Conservation (phyloP, 1,284 basidiomycete genomes). For the Agaricales sp. region DNA sequence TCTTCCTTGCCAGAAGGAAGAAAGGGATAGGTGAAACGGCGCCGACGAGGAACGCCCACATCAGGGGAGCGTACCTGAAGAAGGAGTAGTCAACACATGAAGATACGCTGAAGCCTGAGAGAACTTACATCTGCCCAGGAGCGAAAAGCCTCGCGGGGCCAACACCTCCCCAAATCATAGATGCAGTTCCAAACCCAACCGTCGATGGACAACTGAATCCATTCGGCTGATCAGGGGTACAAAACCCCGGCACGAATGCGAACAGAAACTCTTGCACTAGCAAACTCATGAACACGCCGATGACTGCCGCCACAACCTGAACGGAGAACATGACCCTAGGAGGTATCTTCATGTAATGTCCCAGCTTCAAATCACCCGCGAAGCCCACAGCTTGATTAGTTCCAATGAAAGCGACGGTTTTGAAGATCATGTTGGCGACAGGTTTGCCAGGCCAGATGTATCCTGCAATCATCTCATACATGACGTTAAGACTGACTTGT, state of each 20-base stretch:
- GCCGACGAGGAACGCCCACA: constrained; percentile 74
- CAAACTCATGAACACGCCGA: constrained; percentile 30
- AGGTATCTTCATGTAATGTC: constrained; percentile 40
- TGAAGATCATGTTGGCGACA: constrained; percentile 30
- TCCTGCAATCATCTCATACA: constrained; percentile 33
- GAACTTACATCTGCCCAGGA: no score
- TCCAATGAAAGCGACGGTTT: constrained; percentile 20
- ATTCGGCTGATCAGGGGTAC: background rate
- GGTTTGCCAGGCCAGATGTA: constrained; percentile 29
- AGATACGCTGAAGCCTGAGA: no score
- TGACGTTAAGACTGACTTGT: constrained; percentile 35
- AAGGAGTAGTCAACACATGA: background rate
- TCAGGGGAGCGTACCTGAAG: constrained; percentile 47
- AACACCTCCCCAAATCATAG: background rate
- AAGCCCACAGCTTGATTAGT: constrained; percentile 31
- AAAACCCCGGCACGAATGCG: constrained; percentile 17
- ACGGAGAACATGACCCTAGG: constrained; percentile 28
- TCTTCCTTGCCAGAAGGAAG: constrained; percentile 71
- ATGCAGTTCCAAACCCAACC: background rate
- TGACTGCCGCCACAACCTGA: constrained; percentile 34
- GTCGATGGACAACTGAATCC: background rate
- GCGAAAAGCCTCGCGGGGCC: background rate
- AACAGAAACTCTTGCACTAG: constrained; percentile 40
- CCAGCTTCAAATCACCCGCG: constrained; percentile 33
- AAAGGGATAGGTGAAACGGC: constrained; percentile 67